Evolutionary conservation across 805 yeast genomes (phyloP).

Genomic region (Starmera pachycereana): DNA sequence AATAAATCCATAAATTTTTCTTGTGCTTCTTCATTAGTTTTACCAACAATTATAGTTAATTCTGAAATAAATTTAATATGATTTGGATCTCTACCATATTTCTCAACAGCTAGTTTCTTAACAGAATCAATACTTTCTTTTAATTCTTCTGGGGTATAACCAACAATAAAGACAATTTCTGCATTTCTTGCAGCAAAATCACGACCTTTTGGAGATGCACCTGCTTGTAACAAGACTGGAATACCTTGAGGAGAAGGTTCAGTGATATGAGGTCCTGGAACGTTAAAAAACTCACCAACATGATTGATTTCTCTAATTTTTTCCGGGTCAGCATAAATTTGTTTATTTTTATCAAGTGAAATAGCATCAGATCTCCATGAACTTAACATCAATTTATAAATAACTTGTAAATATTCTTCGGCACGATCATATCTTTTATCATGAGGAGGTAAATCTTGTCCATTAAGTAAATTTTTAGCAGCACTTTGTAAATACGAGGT

Average conservation of each 20-base stretch:
- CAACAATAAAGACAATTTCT: slow-evolving; percentile 25
- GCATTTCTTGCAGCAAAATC: slow-evolving; percentile 29
- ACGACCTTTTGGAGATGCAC: slow-evolving; percentile 25
- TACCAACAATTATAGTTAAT: slow-evolving; percentile 22
- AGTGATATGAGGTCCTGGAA: slow-evolving; percentile 26
- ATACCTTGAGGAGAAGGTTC: slow-evolving; percentile 29
- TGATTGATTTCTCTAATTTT: slow-evolving; percentile 24
- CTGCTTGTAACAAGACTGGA: slow-evolving; percentile 29
- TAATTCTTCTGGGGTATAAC: slow-evolving; percentile 21
- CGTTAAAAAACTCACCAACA: slow-evolving; percentile 25
- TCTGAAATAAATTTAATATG: slow-evolving; percentile 25
- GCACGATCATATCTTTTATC: slow-evolving; percentile 27
- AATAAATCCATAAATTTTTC: slow-evolving; percentile 20
- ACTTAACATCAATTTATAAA: slow-evolving; percentile 24
- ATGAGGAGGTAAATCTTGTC: slow-evolving; percentile 22
- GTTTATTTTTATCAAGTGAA: slow-evolving; percentile 7
- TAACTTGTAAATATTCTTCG: slow-evolving; percentile 25
- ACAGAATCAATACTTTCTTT: slow-evolving; percentile 13
- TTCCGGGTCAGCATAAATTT: slow-evolving; percentile 22
- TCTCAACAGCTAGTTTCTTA: slow-evolving; percentile 20
- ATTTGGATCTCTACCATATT: slow-evolving; percentile 22
- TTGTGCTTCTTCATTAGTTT: slow-evolving; percentile 27
- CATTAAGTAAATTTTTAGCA: slow-evolving; percentile 24
- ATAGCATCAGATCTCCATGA: slow-evolving; percentile 27
- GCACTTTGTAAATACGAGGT: slow-evolving; percentile 29